Evolutionary conservation across 2,329 filamentous ascomycete genomes (phyloP).

Genomic region (Didymellaceae sp.): DNA sequence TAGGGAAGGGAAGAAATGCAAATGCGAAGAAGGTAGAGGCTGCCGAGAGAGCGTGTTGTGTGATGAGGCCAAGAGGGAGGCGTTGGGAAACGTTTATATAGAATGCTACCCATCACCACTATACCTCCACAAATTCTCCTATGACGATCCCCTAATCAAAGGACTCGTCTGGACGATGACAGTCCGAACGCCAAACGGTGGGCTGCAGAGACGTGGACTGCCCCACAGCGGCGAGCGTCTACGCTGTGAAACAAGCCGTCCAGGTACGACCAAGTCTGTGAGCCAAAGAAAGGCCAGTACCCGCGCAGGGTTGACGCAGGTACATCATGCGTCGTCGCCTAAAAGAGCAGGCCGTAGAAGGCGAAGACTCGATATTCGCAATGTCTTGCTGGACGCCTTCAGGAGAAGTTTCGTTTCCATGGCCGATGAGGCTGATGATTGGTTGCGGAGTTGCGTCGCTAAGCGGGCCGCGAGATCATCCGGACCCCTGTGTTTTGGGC

Average conservation of each 20-base stretch:
- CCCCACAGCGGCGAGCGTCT: constrained; percentile 40
- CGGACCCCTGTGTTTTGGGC: constrained; percentile 38
- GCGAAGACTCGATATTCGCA: constrained; percentile 19
- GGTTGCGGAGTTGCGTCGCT: constrained; percentile 35
- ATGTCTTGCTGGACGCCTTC: constrained; percentile 23
- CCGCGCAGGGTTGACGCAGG: constrained; percentile 30
- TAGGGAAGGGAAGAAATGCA: constrained; percentile 10
- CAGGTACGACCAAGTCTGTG: constrained; percentile 30
- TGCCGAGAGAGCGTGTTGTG: constrained; percentile 29
- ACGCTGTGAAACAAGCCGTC: constrained; percentile 39
- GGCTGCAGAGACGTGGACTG: constrained; percentile 24
- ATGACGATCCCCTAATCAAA: constrained; percentile 43
- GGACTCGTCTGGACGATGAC: constrained; percentile 29
- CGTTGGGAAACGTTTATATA: constrained; percentile 36
- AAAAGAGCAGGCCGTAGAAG: constrained; percentile 24
- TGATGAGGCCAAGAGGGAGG: constrained; percentile 24
- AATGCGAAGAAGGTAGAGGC: constrained; percentile 27
- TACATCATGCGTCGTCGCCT: constrained; percentile 35
- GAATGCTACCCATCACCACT: constrained; percentile 16
- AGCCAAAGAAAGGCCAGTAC: constrained; percentile 39
- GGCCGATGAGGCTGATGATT: constrained; percentile 29
- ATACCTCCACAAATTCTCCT: constrained; percentile 12
- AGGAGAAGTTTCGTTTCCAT: constrained; percentile 39
- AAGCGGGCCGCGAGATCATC: constrained; percentile 29
- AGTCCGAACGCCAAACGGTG: constrained; percentile 36